Evolutionary conservation across 1,139 yeast species (phyloP).

Genomic region (Nadsonia commutata): DNA sequence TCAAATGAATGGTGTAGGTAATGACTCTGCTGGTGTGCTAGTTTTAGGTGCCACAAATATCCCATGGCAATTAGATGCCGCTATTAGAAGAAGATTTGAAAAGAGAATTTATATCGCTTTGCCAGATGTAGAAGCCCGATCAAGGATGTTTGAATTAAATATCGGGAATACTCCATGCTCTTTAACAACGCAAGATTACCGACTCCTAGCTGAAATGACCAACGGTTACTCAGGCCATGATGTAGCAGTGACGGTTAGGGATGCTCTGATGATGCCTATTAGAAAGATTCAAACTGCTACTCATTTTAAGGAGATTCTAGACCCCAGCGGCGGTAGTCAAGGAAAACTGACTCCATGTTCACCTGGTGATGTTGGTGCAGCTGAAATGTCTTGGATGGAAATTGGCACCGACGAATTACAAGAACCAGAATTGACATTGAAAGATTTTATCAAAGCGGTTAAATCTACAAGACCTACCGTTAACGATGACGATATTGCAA

Average conservation of each 20-base stretch:
- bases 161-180: conserved; percentile 84
- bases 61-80: conserved; percentile 98
- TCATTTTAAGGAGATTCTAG: conserved; percentile 50
- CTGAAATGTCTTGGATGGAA: conserved; percentile 88
- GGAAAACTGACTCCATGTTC: conserved; percentile 76
- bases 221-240: conserved; percentile 98
- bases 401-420: conserved; percentile 75
- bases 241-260: conserved; percentile 90
- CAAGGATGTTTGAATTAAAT: conserved; percentile 86
- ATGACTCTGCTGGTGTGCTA: conserved; percentile 80
- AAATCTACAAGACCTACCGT: conserved; percentile 92
- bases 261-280: conserved; percentile 95
- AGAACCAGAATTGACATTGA: conserved; percentile 80
- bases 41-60: conserved; percentile 97
- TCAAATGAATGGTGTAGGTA: conserved; percentile 98
- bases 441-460: conserved; percentile 87
- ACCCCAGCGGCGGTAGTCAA: conserved; percentile 23
- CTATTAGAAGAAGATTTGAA: conserved; percentile 91
- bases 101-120: conserved; percentile 86
- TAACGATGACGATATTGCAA: conserved; percentile 62
- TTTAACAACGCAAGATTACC: conserved; percentile 57
- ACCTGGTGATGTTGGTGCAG: conserved; percentile 81
- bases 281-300: conserved; percentile 93
- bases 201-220: conserved; percentile 78
- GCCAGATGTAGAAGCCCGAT: conserved; percentile 84